Evolutionary conservation across 2,329 filamentous ascomycete genomes (phyloP), one percentile per base, ranked within the genome.

Genomic region (Tolypocladium tundrense): DNA sequence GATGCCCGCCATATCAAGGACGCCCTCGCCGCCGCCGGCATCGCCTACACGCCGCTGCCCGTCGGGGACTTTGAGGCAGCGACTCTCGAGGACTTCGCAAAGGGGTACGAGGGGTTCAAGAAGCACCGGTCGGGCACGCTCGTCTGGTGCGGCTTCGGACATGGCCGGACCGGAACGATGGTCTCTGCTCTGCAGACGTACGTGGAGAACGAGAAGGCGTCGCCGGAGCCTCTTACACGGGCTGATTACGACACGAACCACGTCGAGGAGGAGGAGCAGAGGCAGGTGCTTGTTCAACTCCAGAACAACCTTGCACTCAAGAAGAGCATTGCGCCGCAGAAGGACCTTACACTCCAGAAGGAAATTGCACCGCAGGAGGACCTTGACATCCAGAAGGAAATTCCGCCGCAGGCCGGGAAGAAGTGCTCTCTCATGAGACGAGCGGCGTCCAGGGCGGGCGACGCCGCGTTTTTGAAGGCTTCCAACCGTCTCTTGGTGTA

Each of bases 91-190:
- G 41, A 59, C 6, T 35, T 54, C 9, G 39, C 9, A 35, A 40
- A 27, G 19, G 58, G 31, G 6, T 59, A 53, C 9, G 43, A 51
- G 3, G 33, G 39, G 2, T 60, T 60, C 31, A 31, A 31, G 10
- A 19, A 50, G 10, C 39, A 58, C 16, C 21, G 53, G n/a, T 1
- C 33, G 4, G 51, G 53, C 4, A 61, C 60, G 3, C 56, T 61
- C 4, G 54, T 61, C 1, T 61, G 58, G 56, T 61, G 60, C 16
- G 60, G 60, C 40, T 60, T 54, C 19, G 60, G 60, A 1, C 51
- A 57, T n/a, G 60, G 60, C 13, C 56, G 58, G 21, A 61, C 60
- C 6, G 60, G 60, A 1, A 58, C 56, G 0, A 53, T 60, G 40
- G 14, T 61, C n/a, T 33, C 41, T 9, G 58, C 56, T 7, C 33